These are phyloP conservation scores for Tolypocladium tropicale DNA, from an alignment of 2,329 filamentous ascomycete genomes.

Conservation along the genomic window DNA sequence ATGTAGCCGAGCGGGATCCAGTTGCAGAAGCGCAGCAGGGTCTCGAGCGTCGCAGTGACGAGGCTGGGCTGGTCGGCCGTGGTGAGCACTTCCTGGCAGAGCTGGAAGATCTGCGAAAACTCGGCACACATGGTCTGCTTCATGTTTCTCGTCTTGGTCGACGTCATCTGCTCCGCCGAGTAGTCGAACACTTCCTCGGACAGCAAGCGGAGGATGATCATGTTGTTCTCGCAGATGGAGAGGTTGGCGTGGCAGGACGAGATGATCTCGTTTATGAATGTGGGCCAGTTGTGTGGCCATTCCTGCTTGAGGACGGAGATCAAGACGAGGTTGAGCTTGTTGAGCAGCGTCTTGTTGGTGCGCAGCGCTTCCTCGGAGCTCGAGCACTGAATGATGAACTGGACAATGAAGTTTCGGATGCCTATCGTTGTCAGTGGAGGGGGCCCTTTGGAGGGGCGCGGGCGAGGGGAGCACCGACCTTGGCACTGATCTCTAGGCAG, in stretches of 20 bases:
- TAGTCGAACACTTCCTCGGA: conserved; percentile 99
- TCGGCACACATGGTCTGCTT: conserved; percentile 99
- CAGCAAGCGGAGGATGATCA: conserved; percentile 89
- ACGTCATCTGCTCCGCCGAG: conserved; percentile 99
- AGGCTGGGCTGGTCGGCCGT: conserved; percentile 81
- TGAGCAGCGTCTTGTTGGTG: conserved; percentile 78
- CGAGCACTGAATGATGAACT: conserved; percentile 94
- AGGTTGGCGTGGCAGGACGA: conserved; percentile 90
- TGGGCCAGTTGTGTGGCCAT: conserved; percentile 99
- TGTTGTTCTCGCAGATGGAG: conserved; percentile 99
- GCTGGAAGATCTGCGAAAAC: conserved; percentile 95
- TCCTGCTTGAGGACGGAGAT: conserved; percentile 98
- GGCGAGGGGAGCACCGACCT: conserved; percentile 44
- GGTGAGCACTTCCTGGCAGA: conserved; percentile 90
- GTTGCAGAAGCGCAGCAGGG: conserved; percentile 90
- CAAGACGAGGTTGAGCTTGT: conserved; percentile 96
- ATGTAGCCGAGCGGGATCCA: conserved; percentile 99
- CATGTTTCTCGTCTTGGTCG: conserved; percentile 86
- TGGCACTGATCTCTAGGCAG: conserved; percentile 91
- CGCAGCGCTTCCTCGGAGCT: conserved; percentile 80
- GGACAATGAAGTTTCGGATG: conserved; percentile 97
- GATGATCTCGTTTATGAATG: conserved; percentile 99
- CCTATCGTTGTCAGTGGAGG: conserved; percentile 38
- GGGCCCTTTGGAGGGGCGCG: neutral
- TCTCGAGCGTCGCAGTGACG: conserved; percentile 94